Evolutionary conservation across 2,329 filamentous ascomycete genomes (phyloP), one percentile per base, ranked within the genome.

Genomic region (Hypoxylon sp.): DNA sequence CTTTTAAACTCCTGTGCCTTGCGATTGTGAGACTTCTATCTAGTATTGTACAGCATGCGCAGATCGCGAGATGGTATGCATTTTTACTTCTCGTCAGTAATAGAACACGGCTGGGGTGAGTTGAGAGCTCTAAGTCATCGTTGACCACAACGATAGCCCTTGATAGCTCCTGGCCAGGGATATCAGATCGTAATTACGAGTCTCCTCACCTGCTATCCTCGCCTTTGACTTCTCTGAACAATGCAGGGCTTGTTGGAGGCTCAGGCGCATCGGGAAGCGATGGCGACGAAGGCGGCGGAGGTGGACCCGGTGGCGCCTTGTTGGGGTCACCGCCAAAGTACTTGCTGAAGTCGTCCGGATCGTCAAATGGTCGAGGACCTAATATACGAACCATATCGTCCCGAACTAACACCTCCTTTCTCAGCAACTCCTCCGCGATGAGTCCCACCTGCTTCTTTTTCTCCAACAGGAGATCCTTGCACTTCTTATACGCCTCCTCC

Each of bases 321-420:
- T 84, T 86, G 5, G 64, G 60, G 1, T 80, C 82, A 63, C 85
- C 86, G 71, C 89, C 86, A 78, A 99, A 99, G 83, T 97, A 99
- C 84, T 97, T 97, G 74, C 90, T 84, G 80, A 99, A 98, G 75
- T 98, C 94, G 73, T 92, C 90, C 64, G 87, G 85, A 73, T 98
- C 95, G 40, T 91, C 90, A 73, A 92, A 98, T 12, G 93, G 93
- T 69, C 96, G 83, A 48, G 90, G 90, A 20, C 96, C 96, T 24
- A 99, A 84, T 59, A 99, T 82, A 26, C 96, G 85, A 52, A 98
- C 89, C 87, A 98, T 91, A 79, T 99, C 96, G 74, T 99, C 96
- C 61, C 96, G 87, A 32, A 90, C 89, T 20, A 99, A 85, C 73
- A 97, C 90, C 81, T 99, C 96, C 86, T 97, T 97, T 74, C 83